Base-by-base conservation (phyloP, 2,329 filamentous ascomycete genomes). In the Cercospora sojina region DNA sequence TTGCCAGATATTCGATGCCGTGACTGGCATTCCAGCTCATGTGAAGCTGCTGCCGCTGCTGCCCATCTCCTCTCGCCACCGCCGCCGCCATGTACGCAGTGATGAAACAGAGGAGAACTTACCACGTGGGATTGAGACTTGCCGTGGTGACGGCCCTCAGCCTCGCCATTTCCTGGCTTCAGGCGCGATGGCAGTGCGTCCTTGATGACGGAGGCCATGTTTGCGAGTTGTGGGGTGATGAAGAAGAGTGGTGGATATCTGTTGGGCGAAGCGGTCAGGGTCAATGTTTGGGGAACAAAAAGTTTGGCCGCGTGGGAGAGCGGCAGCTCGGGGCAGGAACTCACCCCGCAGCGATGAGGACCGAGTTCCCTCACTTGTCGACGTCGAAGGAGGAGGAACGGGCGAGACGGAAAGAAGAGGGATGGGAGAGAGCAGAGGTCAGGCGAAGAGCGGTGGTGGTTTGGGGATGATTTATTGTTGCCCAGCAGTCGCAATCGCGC, bases 41-140 rank as follows among this genome's bases (percentile, higher is more conserved):
- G 29, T 10, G 8, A 3, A 6, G 31, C 31, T 12, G 27, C 3
- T 38, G 47, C 4, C 27, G 57, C 35, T 35, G 47, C 6, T 56
- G n/a, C 18, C 20, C 9, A 10, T n/a, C 18, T 25, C 12, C 10
- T 25, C 29, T 25, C 25, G 13, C 23, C 31, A 20, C 62, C 41
- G 64, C 55, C 62, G 58, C 62, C 62, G 69, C 66, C 53, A 62
- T 62, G 20, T 35, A 64, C 49, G 41, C 55, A 18, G n/a, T 18
- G 35, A 64, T 16, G 58, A 41, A 62, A 32, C 38, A 60, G 59
- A 47, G 35, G 25, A 20, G 4, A 58, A 88, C 90, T 87, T 82
- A 91, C 91, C 88, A 93, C 91, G 81, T 93, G 91, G 68, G 90
- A 92, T 80, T 91, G 90, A 73, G 90, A 91, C 87, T 93, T 93